Evolutionary conservation across 2,329 filamentous ascomycete species (phyloP), one percentile per base, ranked within the genome.

Genomic region (Teratosphaeria nubilosa): DNA sequence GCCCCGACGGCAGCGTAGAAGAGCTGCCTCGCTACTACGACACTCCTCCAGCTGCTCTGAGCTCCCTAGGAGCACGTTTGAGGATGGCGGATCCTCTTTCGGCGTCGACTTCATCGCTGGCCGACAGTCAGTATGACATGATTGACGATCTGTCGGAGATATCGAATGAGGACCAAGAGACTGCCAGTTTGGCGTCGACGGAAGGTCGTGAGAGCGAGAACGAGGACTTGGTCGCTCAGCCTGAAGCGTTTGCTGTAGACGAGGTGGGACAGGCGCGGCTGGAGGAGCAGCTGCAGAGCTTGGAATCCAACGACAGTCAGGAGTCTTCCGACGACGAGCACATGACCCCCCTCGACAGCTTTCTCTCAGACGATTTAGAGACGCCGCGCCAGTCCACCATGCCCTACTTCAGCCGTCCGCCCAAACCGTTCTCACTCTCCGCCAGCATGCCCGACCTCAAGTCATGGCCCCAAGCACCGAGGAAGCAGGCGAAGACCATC

Each of bases 321-420:
- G 51, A 53, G 25, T 53, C 14, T 54, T 6, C 25, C 55, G 50
- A 66, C 32, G 64, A 66, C 34, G 51, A 53, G 25, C 27, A 53
- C 1, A 53, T 3, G 3, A 30, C 5, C 5, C 54, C 63, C 54
- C 58, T 66, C 25, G 62, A 68, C 54, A 68, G 65, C 60, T 69
- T 65, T 59, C 60, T 65, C 32, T 64, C 65, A 2, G 69, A 70
- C 2, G 66, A 70, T 34, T 59, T 69, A 14, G 68, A 70, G 59
- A 71, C 69, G 9, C 69, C 69, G 9, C 65, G 64, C 14, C 68
- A 70, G 54, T 71, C 68, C 1, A 64, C 64, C 22, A 61, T 66
- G 13, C 51, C 54, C 5, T 5, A 55, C 52, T 48, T 48, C 41
- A 48, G 1, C 20, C 41, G 41, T 20, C 41, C 41, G 5, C 6